These are phyloP conservation scores for Elaeagnus macrophylla DNA, from an alignment of 306 rosid genomes.

Conservation along the genomic window DNA sequence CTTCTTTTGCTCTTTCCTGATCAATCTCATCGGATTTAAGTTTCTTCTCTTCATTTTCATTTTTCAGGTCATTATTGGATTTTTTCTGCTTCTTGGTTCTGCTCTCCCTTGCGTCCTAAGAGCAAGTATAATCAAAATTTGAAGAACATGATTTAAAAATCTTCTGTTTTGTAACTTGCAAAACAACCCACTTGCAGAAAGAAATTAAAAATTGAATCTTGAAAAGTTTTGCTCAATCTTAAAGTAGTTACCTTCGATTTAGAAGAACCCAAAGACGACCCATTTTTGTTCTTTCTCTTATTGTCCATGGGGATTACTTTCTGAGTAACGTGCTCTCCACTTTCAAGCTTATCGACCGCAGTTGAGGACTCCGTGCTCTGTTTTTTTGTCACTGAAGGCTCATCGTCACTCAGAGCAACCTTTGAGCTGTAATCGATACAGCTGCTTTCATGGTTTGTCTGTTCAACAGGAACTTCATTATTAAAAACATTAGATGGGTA, in stretches of 20 bases:
- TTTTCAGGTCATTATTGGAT: conserved; percentile 23
- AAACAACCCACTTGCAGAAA: no score
- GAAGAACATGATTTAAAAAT: no score
- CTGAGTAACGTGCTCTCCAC: conserved; percentile 63
- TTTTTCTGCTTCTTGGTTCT: conserved; percentile 52
- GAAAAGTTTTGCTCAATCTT: no score
- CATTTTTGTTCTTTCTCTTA: conserved; percentile 35
- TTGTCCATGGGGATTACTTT: conserved; percentile 34
- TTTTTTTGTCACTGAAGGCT: conserved; percentile 39
- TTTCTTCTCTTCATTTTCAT: conserved; percentile 23
- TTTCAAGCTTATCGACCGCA: conserved; percentile 62
- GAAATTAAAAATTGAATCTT: neutral
- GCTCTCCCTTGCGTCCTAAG: conserved; percentile 29
- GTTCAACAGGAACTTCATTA: conserved; percentile 12
- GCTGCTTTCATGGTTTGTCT: conserved; percentile 29
- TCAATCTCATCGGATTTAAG: conserved; percentile 26
- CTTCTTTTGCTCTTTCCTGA: conserved; percentile 37
- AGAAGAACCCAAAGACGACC: conserved; percentile 26
- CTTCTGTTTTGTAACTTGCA: no score
- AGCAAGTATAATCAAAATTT: conserved; percentile 9
- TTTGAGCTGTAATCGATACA: conserved; percentile 39
- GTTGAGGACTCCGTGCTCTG: conserved; percentile 50
- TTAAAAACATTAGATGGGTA: conserved; percentile 15
- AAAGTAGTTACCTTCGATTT: conserved; percentile 36
- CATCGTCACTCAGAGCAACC: conserved; percentile 34